Base-by-base conservation (phyloP, 2,329 filamentous ascomycete genomes). In the Basipetospora chlamydospora region DNA sequence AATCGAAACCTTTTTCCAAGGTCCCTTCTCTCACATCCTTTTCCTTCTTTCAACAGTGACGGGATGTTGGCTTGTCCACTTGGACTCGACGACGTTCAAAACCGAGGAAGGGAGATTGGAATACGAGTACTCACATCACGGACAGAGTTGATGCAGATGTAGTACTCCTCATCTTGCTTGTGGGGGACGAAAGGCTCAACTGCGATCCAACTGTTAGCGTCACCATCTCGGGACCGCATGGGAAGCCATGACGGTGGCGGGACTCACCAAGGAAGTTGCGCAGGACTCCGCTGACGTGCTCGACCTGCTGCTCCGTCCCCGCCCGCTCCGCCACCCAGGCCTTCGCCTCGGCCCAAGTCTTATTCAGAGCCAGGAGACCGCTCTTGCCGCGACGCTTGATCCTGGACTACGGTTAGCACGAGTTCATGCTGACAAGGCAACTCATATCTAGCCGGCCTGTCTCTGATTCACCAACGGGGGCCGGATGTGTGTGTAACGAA, bases 381-480 rank as follows among this genome's bases (percentile, higher is more conserved):
- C 86, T 95, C 84, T 98, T 98, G 61, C 90, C 90, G 73, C 90
- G 80, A 64, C 90, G 76, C 83, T 98, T 98, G 77, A 98, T 98
- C 5, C 35, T 37, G 13, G n/a, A 25, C 6, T 9, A 16, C 8
- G 15, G 35, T 37, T 28, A 37, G 35, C n/a, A 20, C 13, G 18
- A 13, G 29, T 21, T 28, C 16, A 18, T n/a, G n/a, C n/a, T n/a
- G n/a, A n/a, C n/a, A n/a, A n/a, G n/a, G n/a, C n/a, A n/a, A n/a
- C n/a, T n/a, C n/a, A n/a, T n/a, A n/a, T n/a, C n/a, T n/a, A n/a
- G n/a, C n/a, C n/a, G n/a, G n/a, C n/a, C n/a, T n/a, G n/a, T n/a
- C n/a, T n/a, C n/a, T n/a, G n/a, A n/a, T n/a, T n/a, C n/a, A n/a
- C n/a, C n/a, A n/a, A n/a, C n/a, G n/a, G n/a, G n/a, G n/a, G n/a